A percentile compares a stretch with the other conserved stretches of the same genome.
Conservation (phyloP, 2,329 filamentous ascomycete genomes). For the Karstenula rhodostoma region DNA sequence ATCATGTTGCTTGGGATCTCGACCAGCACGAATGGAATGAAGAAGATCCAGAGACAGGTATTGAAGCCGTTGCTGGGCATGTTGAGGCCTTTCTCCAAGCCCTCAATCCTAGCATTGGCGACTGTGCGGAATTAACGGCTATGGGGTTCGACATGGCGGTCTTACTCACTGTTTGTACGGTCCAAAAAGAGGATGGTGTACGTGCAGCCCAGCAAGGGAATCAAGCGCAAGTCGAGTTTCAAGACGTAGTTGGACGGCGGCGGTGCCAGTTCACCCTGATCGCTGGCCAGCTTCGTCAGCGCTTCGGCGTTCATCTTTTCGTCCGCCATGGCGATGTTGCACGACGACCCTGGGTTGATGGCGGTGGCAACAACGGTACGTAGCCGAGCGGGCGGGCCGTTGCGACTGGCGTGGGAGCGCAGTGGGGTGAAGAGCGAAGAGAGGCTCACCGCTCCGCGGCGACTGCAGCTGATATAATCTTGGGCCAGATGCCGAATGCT, state of each 20-base stretch:
- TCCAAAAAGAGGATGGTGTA: conserved; percentile 76
- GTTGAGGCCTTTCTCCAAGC: conserved; percentile 64
- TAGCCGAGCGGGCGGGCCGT: conserved; percentile 1
- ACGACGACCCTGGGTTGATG: neutral
- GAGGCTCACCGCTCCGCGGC: neutral
- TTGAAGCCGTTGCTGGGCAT: conserved; percentile 75
- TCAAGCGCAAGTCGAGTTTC: conserved; percentile 67
- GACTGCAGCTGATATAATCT: neutral
- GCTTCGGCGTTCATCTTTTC: conserved; percentile 29
- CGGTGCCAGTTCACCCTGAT: conserved; percentile 17
- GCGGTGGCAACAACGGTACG: neutral
- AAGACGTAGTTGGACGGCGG: conserved; percentile 58
- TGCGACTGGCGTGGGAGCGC: neutral
- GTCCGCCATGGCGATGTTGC: conserved; percentile 10
- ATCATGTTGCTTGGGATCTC: conserved; percentile 80
- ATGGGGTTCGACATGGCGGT: neutral
- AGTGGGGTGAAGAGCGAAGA: conserved; percentile 2
- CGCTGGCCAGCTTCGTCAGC: conserved; percentile 24
- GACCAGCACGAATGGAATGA: conserved; percentile 81
- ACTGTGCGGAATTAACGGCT: conserved; percentile 53
- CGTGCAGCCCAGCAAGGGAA: conserved; percentile 71
- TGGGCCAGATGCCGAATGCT: neutral
- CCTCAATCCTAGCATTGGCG: conserved; percentile 70
- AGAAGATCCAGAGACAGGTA: conserved; percentile 80
- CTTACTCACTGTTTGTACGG: conserved; percentile 65